Evolutionary conservation across 2,329 filamentous ascomycete species (phyloP).

Genomic region (Neofusicoccum sp.): DNA sequence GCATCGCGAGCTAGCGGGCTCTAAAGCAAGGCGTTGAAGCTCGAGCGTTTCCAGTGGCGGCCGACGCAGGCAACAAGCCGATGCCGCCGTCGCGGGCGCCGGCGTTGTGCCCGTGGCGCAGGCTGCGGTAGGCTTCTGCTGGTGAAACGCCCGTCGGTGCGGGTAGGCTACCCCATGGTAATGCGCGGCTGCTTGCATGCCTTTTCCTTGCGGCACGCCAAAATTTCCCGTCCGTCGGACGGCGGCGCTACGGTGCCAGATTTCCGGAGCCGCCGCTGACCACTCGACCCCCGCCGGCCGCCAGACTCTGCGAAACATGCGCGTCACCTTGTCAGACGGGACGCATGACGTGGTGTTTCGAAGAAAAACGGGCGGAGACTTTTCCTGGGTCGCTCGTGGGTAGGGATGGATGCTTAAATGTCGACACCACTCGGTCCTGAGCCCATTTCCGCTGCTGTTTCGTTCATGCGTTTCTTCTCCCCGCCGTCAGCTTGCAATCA

Average conservation of each 20-base stretch:
- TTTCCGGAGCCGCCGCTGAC: neutral
- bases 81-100: neutral
- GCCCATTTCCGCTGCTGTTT: neutral
- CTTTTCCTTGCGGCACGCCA: neutral
- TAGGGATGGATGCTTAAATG: neutral
- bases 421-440: neutral
- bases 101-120: neutral
- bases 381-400: neutral
- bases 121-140: neutral
- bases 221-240: neutral
- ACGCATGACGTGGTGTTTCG: neutral
- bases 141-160: constrained; percentile 1
- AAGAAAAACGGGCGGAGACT: neutral
- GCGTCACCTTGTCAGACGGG: constrained; percentile 1
- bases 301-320: neutral
- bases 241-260: constrained; percentile 2
- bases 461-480: neutral
- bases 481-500: neutral
- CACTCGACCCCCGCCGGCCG: neutral
- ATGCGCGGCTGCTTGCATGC: neutral
- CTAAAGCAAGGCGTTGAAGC: neutral
- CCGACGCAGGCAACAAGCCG: neutral
- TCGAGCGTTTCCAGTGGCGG: neutral
- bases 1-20: neutral
- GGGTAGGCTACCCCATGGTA: neutral